A percentile compares a stretch with the other conserved stretches of the same genome.
These are phyloP conservation scores for Saururus chinensis DNA, from an alignment of 164 flowering plant genomes.

Conservation along the genomic window DNA sequence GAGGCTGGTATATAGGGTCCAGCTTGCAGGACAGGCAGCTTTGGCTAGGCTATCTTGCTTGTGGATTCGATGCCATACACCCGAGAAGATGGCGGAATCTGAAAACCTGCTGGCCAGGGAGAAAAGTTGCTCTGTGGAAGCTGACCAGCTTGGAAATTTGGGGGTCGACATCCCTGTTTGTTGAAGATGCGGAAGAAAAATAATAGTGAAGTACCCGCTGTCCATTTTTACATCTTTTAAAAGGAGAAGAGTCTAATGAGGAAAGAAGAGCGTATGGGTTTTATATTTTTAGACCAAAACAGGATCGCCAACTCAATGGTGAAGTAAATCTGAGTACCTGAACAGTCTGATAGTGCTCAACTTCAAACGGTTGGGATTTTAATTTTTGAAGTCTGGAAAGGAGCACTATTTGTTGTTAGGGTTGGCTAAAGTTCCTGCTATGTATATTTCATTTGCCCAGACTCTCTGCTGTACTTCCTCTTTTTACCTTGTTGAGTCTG, in stretches of 20 bases:
- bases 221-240: neutral
- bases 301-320: neutral
- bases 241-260: no score
- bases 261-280: neutral
- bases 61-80: slow-evolving; percentile 40
- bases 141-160: slow-evolving; percentile 34
- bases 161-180: slow-evolving; percentile 62
- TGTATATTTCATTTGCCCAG: no score
- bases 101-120: slow-evolving; percentile 9
- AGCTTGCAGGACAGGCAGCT: slow-evolving; percentile 59
- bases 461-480: neutral
- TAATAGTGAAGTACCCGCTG: neutral
- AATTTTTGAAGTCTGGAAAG: neutral
- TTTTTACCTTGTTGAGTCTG: neutral
- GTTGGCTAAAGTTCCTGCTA: neutral
- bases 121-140: slow-evolving; percentile 29
- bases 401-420: neutral
- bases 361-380: no score
- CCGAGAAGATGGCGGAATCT: slow-evolving; percentile 20
- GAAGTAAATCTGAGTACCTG: neutral
- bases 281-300: neutral
- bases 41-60: slow-evolving; percentile 56
- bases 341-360: neutral
- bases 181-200: slow-evolving; percentile 9
- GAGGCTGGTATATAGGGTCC: slow-evolving; percentile 45